Evolutionary conservation across 1,284 basidiomycete species (phyloP), one percentile per base, ranked within the genome.

Genomic region (Trametes versicolor): DNA sequence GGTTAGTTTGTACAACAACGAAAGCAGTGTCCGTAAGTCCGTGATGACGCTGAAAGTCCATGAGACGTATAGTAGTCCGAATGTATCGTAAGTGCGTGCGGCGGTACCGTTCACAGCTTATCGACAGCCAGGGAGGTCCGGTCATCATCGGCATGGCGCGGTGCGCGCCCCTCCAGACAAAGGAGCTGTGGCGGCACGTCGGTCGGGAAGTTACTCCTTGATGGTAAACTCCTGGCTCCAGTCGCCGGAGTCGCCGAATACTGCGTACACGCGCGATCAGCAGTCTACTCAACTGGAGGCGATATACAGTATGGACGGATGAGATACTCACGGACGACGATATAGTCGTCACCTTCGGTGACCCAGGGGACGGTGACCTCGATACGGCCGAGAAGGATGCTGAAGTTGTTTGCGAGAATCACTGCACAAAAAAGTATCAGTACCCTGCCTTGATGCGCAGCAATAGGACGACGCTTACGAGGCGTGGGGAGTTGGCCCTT

Each of bases 401-500:
- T 62, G 51, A 70, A 70, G 52, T 51, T 59, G 9, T 61, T 19
- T 13, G 60, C 62, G 29, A 70, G 62, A 34, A 68, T 62, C n/a
- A 66, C 66, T 69, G 60, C 21, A 25, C 4, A 23, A 13, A 19
- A 19, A 13, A 19, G 7, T 17, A 19, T 23, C 9, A 34, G 27
- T 13, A 15, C n/a, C 25, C 12, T 2, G 9, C 27, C 8, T 39
- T 2, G 4, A 3, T 1, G 10, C 15, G 9, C 9, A 4, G 7
- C 6, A 1, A 7, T 13, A n/a, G 2, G 23, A 48, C 2, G 43
- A 21, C 8, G 55, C 65, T 15, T 32, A 78, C 74, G 41, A 53
- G 70, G 71, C 49, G 73, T 74, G 9, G 80, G 79, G 12, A 45
- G 43, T 21, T 70, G 65, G 23, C 73, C 74, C 58, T 79, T 74